These are phyloP conservation scores for Penicillium desertorum DNA, from an alignment of 495 filamentous ascomycete genomes.

Conservation along the genomic window DNA sequence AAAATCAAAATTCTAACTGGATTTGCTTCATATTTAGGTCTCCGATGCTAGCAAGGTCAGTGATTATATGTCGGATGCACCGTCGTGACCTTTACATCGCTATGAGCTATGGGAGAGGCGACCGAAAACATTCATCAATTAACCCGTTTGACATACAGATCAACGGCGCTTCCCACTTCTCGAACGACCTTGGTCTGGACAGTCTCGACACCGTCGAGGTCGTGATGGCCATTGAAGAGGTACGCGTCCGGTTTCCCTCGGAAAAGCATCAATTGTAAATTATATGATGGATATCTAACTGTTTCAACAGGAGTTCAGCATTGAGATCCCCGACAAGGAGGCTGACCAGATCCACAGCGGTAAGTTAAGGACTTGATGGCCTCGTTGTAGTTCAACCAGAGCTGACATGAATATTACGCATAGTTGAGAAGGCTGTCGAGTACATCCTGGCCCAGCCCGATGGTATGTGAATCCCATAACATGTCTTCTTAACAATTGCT, in stretches of 20 bases:
- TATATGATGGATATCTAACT: conserved; percentile 24
- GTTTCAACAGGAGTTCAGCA: conserved; percentile 86
- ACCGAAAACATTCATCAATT: conserved; percentile 15
- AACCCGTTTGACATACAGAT: conserved; percentile 55
- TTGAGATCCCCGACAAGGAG: conserved; percentile 99
- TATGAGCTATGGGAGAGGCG: conserved; percentile 4
- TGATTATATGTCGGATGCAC: conserved; percentile 18
- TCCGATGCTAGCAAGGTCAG: conserved; percentile 74
- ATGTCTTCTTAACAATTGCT: conserved; percentile 12
- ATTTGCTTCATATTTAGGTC: conserved; percentile 49
- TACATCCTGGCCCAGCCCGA: conserved; percentile 96
- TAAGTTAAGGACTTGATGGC: conserved; percentile 51
- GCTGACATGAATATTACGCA: conserved; percentile 25
- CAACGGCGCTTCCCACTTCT: conserved; percentile 77
- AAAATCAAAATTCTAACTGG: conserved; percentile 20
- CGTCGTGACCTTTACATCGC: conserved; percentile 12
- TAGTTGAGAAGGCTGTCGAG: conserved; percentile 92
- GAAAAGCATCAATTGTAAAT: conserved; percentile 13
- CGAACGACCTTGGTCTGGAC: conserved; percentile 94
- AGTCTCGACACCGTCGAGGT: conserved; percentile 98
- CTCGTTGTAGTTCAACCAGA: not conserved
- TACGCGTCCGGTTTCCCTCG: conserved; percentile 45
- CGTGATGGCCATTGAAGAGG: conserved; percentile 99
- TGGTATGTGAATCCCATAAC: conserved; percentile 46
- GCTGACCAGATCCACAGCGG: conserved; percentile 94